Conservation (phyloP, 73 alveolate species). For the Uronychia binucleata region DNA sequence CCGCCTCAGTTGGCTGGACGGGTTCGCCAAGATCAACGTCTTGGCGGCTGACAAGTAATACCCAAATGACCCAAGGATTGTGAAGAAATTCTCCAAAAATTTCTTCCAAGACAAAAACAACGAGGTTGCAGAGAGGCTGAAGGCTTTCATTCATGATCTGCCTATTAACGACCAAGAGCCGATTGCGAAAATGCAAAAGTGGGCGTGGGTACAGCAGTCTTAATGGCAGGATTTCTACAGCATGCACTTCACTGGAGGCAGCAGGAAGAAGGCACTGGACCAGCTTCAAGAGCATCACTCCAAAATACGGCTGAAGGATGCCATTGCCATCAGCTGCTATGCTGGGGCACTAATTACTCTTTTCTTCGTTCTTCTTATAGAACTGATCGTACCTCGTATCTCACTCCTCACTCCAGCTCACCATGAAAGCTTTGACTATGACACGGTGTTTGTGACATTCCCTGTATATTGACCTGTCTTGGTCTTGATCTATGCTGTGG, state of each 20-base stretch:
- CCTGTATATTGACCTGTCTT: constrained; percentile 23
- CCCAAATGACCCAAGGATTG: constrained; percentile 41
- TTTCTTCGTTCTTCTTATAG: not conserved
- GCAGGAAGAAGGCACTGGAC: not conserved
- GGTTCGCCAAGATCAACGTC: constrained; percentile 74
- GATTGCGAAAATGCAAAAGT: not conserved
- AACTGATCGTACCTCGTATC: constrained; percentile 6
- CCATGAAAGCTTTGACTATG: not conserved
- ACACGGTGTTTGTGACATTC: not conserved
- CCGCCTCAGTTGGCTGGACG: constrained; percentile 75
- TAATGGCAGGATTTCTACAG: not conserved
- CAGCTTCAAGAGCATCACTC: not conserved
- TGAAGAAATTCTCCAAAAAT: constrained; percentile 52
- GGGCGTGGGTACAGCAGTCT: not conserved
- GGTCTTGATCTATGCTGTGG: constrained; percentile 17
- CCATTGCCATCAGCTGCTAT: not conserved
- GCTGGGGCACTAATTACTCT: not conserved
- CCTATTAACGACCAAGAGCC: not conserved
- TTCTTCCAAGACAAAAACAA: constrained; percentile 37
- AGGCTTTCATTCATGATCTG: not conserved
- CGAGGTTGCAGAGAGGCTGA: constrained; percentile 22
- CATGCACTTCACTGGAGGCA: not conserved
- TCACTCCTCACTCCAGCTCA: not conserved
- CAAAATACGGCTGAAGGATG: not conserved
- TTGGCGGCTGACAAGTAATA: constrained; percentile 75